phyloP scores from a whole-genome alignment of 495 filamentous ascomycete genomes.

The Aspergillus conjunctus region DNA sequence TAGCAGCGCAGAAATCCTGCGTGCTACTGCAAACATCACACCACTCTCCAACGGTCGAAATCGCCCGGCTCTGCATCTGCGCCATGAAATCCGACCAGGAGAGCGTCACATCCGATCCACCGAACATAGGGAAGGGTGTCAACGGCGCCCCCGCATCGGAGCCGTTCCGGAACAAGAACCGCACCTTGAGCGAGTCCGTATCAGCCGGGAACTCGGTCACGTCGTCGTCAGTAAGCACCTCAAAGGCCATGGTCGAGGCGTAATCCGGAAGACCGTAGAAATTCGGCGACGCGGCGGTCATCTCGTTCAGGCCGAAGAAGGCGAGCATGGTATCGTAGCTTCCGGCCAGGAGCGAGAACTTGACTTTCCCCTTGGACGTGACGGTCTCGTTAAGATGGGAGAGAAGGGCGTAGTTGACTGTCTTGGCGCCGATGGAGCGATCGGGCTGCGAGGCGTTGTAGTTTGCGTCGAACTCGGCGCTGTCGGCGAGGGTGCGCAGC shows the following conservation, averaged over 20 bases:
- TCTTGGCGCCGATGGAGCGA: conserved; percentile 35
- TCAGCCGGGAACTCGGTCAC: conserved; percentile 35
- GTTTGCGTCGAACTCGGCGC: not conserved
- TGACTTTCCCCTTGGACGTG: conserved; percentile 33
- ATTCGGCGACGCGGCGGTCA: conserved; percentile 35
- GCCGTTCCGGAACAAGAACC: conserved; percentile 57
- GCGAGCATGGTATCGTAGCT: conserved; percentile 52
- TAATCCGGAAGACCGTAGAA: conserved; percentile 55
- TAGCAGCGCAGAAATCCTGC: conserved; percentile 28
- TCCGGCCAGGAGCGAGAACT: conserved; percentile 50
- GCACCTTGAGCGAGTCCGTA: conserved; percentile 38
- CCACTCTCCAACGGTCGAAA: conserved; percentile 44
- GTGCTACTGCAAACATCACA: conserved; percentile 49
- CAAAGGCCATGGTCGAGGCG: conserved; percentile 53
- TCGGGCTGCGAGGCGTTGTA: conserved; percentile 38
- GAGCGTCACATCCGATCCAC: conserved; percentile 29
- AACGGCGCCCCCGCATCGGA: conserved; percentile 40
- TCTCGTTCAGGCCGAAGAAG: conserved; percentile 51
- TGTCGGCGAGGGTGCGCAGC: conserved; percentile 37
- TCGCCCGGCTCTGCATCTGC: conserved; percentile 41
- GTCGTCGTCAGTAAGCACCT: conserved; percentile 50
- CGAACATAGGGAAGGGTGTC: conserved; percentile 48
- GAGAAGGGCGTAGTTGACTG: conserved; percentile 30
- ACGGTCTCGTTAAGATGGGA: conserved; percentile 49
- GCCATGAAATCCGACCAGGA: conserved; percentile 46